phyloP scores from a whole-genome alignment of 768 basidiomycete species.

The Aureoboletus auriporus region DNA sequence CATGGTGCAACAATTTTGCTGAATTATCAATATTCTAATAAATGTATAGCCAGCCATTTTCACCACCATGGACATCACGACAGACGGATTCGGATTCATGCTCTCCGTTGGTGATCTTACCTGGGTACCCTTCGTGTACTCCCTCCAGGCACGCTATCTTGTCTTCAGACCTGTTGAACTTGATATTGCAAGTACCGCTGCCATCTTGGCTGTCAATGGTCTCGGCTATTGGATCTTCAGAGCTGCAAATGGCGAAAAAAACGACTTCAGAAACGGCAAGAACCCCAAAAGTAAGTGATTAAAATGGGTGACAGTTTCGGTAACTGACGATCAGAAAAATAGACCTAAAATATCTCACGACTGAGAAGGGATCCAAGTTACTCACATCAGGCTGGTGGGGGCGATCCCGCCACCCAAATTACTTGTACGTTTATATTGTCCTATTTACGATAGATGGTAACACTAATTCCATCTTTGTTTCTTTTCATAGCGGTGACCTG shows the following conservation, averaged over 20 bases:
- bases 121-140: slow-evolving; percentile 95
- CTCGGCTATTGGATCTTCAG: slow-evolving; percentile 92
- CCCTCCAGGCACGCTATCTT: slow-evolving; percentile 90
- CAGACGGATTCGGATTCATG: slow-evolving; percentile 99
- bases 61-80: slow-evolving; percentile 96
- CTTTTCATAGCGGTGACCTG: slow-evolving; percentile 62
- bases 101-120: slow-evolving; percentile 86
- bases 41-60: slow-evolving; percentile 69
- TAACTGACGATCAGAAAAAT: slow-evolving; percentile 1
- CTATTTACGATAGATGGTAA: neutral
- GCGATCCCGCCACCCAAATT: slow-evolving; percentile 87
- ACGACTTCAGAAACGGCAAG: slow-evolving; percentile 87
- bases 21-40: neutral
- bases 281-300: slow-evolving; percentile 79
- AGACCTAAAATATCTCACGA: slow-evolving; percentile 80
- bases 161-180: slow-evolving; percentile 86
- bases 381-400: slow-evolving; percentile 99
- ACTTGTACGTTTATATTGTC: slow-evolving; percentile 48
- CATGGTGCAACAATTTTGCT: neutral
- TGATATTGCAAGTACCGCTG: slow-evolving; percentile 48
- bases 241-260: slow-evolving; percentile 86
- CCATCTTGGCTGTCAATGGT: slow-evolving; percentile 60
- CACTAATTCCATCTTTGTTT: neutral
- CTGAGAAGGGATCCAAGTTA: slow-evolving; percentile 83
- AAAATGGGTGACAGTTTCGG: neutral